Conservation (phyloP, 805 yeast species). For the Ogataea dorogensis region DNA sequence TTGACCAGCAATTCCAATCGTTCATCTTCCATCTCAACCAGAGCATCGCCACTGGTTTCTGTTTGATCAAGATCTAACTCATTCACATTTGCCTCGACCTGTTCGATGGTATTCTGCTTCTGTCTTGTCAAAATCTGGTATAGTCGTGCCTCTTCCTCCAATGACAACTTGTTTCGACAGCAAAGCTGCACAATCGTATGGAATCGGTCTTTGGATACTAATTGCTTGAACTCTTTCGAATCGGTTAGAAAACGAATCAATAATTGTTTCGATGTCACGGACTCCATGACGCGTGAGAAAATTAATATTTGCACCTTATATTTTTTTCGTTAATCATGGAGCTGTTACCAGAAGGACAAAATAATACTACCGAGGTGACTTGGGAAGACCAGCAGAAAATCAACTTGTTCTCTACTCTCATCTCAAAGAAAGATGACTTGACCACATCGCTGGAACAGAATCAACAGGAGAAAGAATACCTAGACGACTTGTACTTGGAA, state of each 20-base stretch:
- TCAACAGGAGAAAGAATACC: slow-evolving; percentile 75
- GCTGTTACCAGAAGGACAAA: slow-evolving; percentile 52
- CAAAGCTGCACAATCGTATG: slow-evolving; percentile 17
- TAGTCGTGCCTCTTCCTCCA: slow-evolving; percentile 13
- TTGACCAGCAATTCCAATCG: slow-evolving; percentile 19
- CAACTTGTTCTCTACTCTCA: slow-evolving; percentile 83
- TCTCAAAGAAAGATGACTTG: slow-evolving; percentile 63
- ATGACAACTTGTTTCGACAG: slow-evolving; percentile 6
- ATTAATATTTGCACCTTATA: background rate
- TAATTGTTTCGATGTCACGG: slow-evolving; percentile 23
- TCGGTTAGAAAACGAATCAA: slow-evolving; percentile 22
- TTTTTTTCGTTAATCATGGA: slow-evolving; percentile 23
- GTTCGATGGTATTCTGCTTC: slow-evolving; percentile 11
- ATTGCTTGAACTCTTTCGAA: slow-evolving; percentile 24
- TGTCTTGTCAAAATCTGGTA: slow-evolving; percentile 18
- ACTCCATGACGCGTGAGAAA: slow-evolving; percentile 7
- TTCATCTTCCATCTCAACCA: slow-evolving; percentile 15
- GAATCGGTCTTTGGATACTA: slow-evolving; percentile 22
- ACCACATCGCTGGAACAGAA: slow-evolving; percentile 47
- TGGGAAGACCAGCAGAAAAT: slow-evolving; percentile 89
- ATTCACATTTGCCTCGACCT: slow-evolving; percentile 17
- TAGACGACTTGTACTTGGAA: slow-evolving; percentile 83
- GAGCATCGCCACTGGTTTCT: slow-evolving; percentile 8
- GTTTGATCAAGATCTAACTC: slow-evolving; percentile 12
- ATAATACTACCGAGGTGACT: slow-evolving; percentile 57